These are phyloP conservation scores for Brassica incana DNA, from an alignment of 345 rosid species.

Conservation along the genomic window DNA sequence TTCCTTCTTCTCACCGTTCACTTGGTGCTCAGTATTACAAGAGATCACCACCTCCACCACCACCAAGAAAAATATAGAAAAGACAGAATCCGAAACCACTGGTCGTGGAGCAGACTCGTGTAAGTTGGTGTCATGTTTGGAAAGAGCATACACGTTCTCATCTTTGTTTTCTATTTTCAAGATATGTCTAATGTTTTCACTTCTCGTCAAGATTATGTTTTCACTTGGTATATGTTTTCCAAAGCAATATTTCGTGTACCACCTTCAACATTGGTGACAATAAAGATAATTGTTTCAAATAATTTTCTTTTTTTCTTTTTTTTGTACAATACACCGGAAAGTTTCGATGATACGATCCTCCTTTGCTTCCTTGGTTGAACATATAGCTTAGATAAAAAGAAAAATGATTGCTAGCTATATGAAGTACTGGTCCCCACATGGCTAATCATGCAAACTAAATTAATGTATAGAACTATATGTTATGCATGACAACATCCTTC, in stretches of 20 bases:
- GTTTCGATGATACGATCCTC: not conserved
- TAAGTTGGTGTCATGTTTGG: not conserved
- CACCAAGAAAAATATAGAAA: not conserved
- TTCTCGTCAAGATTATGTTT: not conserved
- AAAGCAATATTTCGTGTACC: not conserved
- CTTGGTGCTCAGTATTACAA: slow-evolving; percentile 21
- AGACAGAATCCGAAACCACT: not conserved
- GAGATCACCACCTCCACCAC: slow-evolving; percentile 30
- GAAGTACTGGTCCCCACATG: too few relatives aligned
- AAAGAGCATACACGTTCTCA: not conserved
- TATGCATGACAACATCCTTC: too few relatives aligned
- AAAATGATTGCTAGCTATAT: too few relatives aligned
- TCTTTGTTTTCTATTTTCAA: not conserved
- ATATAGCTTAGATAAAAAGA: not conserved
- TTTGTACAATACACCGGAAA: not conserved
- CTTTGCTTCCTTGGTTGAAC: not conserved
- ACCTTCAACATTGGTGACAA: not conserved
- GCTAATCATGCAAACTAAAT: too few relatives aligned
- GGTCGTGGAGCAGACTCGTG: not conserved
- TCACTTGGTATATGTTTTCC: not conserved
- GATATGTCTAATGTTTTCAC: not conserved
- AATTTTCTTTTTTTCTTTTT: not conserved
- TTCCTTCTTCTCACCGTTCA: slow-evolving; percentile 25
- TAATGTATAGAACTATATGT: too few relatives aligned
- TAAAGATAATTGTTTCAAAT: not conserved